phyloP scores from a whole-genome alignment of 164 flowering plant species.

The Liriodendron chinense region DNA sequence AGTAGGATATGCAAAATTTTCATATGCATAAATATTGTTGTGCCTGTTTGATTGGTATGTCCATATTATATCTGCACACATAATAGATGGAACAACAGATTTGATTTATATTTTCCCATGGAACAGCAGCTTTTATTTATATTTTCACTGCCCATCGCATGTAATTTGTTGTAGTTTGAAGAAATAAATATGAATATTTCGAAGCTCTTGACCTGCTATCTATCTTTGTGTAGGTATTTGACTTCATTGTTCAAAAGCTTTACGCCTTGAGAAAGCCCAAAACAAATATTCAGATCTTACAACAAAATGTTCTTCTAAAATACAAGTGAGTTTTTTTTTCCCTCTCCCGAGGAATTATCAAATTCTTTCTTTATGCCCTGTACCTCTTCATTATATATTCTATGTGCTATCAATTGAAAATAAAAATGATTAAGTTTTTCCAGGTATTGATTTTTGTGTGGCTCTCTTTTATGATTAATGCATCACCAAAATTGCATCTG shows the following conservation, averaged over 20 bases:
- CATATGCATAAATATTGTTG: no score
- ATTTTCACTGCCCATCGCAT: background rate
- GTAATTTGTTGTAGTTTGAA: background rate
- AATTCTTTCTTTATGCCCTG: background rate
- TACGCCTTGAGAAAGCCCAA: conserved; percentile 95
- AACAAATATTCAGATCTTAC: conserved; percentile 97
- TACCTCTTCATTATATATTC: background rate
- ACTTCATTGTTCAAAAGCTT: conserved; percentile 92
- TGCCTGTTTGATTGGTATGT: background rate
- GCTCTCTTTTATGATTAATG: background rate
- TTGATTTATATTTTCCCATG: no score
- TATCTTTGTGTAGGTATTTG: conserved; percentile 61
- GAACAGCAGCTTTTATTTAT: background rate
- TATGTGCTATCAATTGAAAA: background rate
- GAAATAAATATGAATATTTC: background rate
- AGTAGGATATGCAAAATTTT: background rate
- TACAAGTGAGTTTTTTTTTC: conserved; percentile 65
- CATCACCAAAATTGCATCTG: no score
- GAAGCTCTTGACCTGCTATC: background rate
- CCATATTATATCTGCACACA: background rate
- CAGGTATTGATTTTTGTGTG: no score
- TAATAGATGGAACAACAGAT: no score
- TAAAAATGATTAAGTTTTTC: background rate
- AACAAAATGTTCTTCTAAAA: conserved; percentile 90
- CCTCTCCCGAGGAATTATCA: background rate